Evolutionary conservation across 148 eudicot species (phyloP).

Genomic region (Vaccinium corymbosum): DNA sequence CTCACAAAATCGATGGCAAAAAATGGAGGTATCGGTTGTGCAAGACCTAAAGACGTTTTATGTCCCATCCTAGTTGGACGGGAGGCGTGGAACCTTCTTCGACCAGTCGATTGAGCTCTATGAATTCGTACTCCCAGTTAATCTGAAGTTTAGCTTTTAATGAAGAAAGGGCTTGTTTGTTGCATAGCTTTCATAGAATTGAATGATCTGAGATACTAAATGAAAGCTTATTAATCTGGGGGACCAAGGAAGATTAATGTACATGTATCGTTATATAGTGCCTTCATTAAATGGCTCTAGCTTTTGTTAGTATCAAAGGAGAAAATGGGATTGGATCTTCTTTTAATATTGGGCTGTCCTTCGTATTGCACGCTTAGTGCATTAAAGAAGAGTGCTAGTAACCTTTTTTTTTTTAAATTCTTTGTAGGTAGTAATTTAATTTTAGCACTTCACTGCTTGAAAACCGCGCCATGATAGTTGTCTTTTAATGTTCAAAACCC

Average conservation of each 20-base stretch:
- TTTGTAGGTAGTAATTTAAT: no score
- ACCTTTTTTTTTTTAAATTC: no score
- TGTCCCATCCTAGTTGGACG: constrained; percentile 1
- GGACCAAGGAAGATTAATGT: background rate
- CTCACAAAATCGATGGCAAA: background rate
- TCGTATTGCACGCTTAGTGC: no score
- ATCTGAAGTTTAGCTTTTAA: no score
- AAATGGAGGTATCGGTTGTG: background rate
- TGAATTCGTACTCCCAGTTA: no score
- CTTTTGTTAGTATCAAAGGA: background rate
- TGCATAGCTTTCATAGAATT: background rate
- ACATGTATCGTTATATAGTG: background rate
- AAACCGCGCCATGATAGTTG: no score
- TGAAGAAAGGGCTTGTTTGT: no score
- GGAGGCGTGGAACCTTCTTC: background rate
- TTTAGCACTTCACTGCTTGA: no score
- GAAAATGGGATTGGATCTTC: background rate
- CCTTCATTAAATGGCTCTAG: background rate
- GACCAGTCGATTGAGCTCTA: background rate
- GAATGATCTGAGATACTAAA: background rate
- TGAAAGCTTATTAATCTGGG: background rate
- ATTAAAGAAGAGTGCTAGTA: no score
- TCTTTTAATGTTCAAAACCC: no score
- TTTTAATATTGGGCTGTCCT: no score
- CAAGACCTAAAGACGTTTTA: background rate